Evolutionary conservation across 495 filamentous ascomycete genomes (phyloP), one percentile per base, ranked within the genome.

Genomic region (Neurospora sp.): DNA sequence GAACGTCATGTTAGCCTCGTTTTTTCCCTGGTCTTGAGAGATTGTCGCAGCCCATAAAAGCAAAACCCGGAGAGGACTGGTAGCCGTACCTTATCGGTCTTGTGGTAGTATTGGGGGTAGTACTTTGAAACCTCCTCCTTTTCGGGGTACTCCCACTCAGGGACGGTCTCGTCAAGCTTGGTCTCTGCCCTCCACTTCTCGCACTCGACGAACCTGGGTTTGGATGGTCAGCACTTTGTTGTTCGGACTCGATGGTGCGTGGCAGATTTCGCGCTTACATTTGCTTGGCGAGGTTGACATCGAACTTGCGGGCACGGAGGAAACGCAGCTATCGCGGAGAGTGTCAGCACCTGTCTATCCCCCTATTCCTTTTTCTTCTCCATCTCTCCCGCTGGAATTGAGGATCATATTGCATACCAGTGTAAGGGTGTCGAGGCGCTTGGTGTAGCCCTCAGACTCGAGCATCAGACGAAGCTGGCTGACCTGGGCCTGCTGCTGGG

Each of bases 31-130:
- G 69, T 37, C 62, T n/a, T 4, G 72, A n/a, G n/a, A n/a, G n/a
- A n/a, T n/a, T 3, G 5, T 5, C 13, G 37, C 38, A 24, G n/a
- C 45, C 9, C 1, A 21, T 13, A 6, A 40, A 37, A 71, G 76
- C 48, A 59, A 19, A 59, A 34, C 3, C 7, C 6, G 28, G 31
- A 8, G 28, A 62, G 21, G 19, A 19, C 6, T 34, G 54, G 28
- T 34, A 34, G 54, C 28, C 83, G 38, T 83, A 96, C 94, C 87
- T 96, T 97, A 84, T 99, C 96, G 7, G 93, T 99, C 86, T 97
- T 97, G 88, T 99, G 96, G 82, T 99, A 99, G 86, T 96, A 99
- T 85, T 99, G 96, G 4, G 94, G 94, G 82, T 99, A 99, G 86
- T 92, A 98, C 81, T 95, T 84, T 85, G 94, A 96, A 66, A 99